Evolutionary conservation across 1,284 basidiomycete species (phyloP).

Genomic region (Irpex sp.): DNA sequence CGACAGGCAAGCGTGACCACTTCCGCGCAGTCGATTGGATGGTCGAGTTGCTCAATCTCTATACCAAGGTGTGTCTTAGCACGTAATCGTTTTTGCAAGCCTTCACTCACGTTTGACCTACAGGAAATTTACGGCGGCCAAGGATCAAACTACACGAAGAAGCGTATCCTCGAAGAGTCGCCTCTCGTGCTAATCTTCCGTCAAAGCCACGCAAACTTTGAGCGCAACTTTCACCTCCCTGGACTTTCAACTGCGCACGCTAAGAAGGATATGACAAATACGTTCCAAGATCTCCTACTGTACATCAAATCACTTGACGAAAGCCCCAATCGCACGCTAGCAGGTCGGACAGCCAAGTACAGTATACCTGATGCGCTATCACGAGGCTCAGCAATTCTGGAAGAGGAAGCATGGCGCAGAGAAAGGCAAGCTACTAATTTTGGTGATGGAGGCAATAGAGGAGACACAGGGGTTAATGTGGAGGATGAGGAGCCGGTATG

Average conservation of each 20-base stretch:
- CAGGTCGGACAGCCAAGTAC: slow-evolving; percentile 18
- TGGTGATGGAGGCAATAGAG: neutral
- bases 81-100: no score
- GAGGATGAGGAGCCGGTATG: neutral
- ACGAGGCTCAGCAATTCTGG: slow-evolving; percentile 14
- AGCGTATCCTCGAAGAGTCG: slow-evolving; percentile 29
- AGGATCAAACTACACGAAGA: slow-evolving; percentile 25
- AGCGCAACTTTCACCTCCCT: slow-evolving; percentile 26
- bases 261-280: slow-evolving; percentile 25
- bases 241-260: slow-evolving; percentile 24
- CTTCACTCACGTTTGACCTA: neutral
- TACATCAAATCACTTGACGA: slow-evolving; percentile 19
- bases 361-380: slow-evolving; percentile 20
- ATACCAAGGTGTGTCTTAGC: slow-evolving; percentile 21
- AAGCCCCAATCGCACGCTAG: slow-evolving; percentile 16
- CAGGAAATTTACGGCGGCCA: slow-evolving; percentile 2
- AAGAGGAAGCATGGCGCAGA: neutral
- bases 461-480: neutral
- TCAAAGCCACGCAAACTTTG: slow-evolving; percentile 17
- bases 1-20: slow-evolving; percentile 20
- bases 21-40: slow-evolving; percentile 29
- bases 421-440: neutral
- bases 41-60: slow-evolving; percentile 27
- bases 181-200: slow-evolving; percentile 28
- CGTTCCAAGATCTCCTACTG: slow-evolving; percentile 19